Evolutionary conservation across 75 land plant genomes (phyloP), one percentile per base, ranked within the genome.

Genomic region (Gnetum montanum): DNA sequence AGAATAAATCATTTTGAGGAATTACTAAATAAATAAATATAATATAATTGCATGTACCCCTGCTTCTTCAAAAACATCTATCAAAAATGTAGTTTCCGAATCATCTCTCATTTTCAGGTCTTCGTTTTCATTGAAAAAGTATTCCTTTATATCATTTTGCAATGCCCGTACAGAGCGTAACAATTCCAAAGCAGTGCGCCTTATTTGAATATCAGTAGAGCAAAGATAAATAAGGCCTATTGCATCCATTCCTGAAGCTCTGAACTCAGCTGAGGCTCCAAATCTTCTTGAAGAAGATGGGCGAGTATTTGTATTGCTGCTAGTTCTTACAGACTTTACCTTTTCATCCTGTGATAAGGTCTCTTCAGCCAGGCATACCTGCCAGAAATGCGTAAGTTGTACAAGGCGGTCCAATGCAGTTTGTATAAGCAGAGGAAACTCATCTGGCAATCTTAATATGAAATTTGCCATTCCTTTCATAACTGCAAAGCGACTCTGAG

Each of bases 61-160:
- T 67, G 94, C 69, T 67, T 95, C 99, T 71, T 95, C 99, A n/a
- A 90, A 81, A 23, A 95, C 94, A 65, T 95, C 96, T 54, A 95
- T 90, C 50, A 95, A 76, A 78, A 79, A 90, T 12, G 94, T 90
- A 49, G 96, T 88, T 53, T 79, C 81, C 22, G 70, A 65, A 47
- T 79, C 84, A 61, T 54, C 48, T 59, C 63, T 82, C 35, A 75
- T 54, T 45, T 30, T 69, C 48, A 68, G 19, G 24, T 72, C 70
- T 18, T 68, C 25, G 7, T 63, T 62, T 23, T 80, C 84, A 37
- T 54, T 63, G n/a, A 54, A 10, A 46, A 73, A 61, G 44, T 67
- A 60, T 18, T 74, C 73, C 43, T 61, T 70, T 37, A 90, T 74
- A 45, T 95, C 96, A 76, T 86, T 83, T 41, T 83, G 75, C 53